A percentile compares a stretch with the other conserved stretches of the same genome.
Evolutionary conservation across 2,329 filamentous ascomycete genomes (phyloP).

Genomic region (Aureobasidium sp.): DNA sequence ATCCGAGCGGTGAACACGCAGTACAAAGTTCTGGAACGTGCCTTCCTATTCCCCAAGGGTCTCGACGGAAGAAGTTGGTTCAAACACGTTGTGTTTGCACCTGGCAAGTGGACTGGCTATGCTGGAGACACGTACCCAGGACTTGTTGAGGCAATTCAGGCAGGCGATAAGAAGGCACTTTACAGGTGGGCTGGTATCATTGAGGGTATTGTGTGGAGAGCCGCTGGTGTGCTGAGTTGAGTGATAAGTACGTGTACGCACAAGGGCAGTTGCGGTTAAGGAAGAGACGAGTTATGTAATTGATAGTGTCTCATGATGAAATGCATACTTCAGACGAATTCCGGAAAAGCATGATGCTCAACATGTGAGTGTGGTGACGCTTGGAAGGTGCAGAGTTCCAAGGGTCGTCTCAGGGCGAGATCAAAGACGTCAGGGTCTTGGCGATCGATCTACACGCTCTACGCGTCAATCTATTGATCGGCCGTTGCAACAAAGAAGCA

Average conservation of each 20-base stretch:
- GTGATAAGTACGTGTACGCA: no score
- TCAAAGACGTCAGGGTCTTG: not conserved
- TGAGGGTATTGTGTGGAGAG: constrained; percentile 26
- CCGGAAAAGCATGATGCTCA: no score
- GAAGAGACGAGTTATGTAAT: not conserved
- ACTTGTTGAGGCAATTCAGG: constrained; percentile 53
- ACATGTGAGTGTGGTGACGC: no score
- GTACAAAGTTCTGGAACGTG: constrained; percentile 76
- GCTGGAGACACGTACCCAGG: constrained; percentile 61
- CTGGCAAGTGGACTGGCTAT: constrained; percentile 86
- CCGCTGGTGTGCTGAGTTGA: constrained; percentile 17
- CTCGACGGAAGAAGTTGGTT: constrained; percentile 79
- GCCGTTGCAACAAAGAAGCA: constrained; percentile 2
- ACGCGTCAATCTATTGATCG: not conserved
- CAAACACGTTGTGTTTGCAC: constrained; percentile 91
- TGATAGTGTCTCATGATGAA: not conserved
- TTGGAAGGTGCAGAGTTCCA: no score
- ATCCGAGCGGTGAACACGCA: constrained; percentile 62
- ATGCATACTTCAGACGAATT: no score
- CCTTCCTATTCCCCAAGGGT: constrained; percentile 67
- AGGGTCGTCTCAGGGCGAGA: not conserved
- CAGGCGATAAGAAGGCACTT: constrained; percentile 29
- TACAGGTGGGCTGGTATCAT: constrained; percentile 37
- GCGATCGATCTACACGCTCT: not conserved
- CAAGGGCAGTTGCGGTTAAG: not conserved